phyloP scores from a whole-genome alignment of 805 yeast genomes.

The Suhomyces xylopsoci region DNA sequence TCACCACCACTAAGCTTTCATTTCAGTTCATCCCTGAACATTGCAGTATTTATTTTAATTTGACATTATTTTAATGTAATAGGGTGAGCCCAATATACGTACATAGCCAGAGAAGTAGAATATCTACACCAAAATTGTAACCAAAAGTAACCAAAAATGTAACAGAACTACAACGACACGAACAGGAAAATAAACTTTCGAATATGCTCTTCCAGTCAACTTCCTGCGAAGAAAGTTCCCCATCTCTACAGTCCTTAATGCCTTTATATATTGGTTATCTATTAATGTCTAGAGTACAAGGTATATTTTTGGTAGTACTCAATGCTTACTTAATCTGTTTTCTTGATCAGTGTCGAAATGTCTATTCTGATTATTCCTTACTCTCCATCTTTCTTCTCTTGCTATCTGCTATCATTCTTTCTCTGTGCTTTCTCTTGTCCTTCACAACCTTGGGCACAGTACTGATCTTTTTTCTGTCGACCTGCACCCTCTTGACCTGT shows the following conservation, averaged over 20 bases:
- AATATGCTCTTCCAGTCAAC: no score
- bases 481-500: constrained; percentile 52
- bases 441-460: constrained; percentile 75
- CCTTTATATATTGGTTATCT: background rate
- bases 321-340: background rate
- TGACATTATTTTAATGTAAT: background rate
- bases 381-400: constrained; percentile 51
- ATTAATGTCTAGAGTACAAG: background rate
- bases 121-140: background rate
- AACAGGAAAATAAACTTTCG: no score
- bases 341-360: background rate
- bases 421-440: constrained; percentile 57
- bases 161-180: no score
- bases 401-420: constrained; percentile 74
- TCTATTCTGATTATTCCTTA: background rate
- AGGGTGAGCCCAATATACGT: constrained; percentile 1
- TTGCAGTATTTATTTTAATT: background rate
- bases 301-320: background rate
- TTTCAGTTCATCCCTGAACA: background rate
- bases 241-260: background rate
- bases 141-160: no score
- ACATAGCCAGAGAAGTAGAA: background rate
- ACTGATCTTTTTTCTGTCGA: constrained; percentile 71
- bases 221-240: background rate
- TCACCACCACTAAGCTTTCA: constrained; percentile 30